Conservation (phyloP, 257 asterid genomes). For the Solanum peruvianum region DNA sequence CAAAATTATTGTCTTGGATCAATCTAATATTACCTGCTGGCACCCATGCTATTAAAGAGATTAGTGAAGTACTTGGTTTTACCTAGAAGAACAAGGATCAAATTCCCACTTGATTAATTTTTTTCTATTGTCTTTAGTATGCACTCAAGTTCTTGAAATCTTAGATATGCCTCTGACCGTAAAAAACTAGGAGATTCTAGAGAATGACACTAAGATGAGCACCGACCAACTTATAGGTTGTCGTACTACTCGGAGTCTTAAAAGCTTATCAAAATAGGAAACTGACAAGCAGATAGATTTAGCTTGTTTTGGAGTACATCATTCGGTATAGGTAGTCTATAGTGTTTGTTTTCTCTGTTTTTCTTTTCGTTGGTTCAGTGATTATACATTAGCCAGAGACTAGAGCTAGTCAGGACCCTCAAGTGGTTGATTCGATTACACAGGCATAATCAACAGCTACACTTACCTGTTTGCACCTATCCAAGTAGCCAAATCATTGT, state of each 20-base stretch:
- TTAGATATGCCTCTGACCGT: neutral
- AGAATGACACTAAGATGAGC: neutral
- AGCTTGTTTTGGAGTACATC: neutral
- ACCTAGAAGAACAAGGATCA: neutral
- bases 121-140: neutral
- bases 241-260: neutral
- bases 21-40: neutral
- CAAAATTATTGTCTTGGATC: neutral
- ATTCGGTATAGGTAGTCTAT: neutral
- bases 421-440: neutral
- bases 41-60: neutral
- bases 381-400: neutral
- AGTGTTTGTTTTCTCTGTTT: neutral
- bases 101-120: neutral
- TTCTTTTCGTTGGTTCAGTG: neutral
- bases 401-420: neutral
- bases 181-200: neutral
- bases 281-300: neutral
- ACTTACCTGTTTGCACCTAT: constrained; percentile 72
- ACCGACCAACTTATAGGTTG: neutral
- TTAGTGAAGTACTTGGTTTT: neutral
- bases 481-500: constrained; percentile 65
- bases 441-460: neutral
- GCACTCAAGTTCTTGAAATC: neutral
- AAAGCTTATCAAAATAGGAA: neutral